Base-by-base conservation (phyloP, 1,284 basidiomycete genomes). In the Agaricales sp. region DNA sequence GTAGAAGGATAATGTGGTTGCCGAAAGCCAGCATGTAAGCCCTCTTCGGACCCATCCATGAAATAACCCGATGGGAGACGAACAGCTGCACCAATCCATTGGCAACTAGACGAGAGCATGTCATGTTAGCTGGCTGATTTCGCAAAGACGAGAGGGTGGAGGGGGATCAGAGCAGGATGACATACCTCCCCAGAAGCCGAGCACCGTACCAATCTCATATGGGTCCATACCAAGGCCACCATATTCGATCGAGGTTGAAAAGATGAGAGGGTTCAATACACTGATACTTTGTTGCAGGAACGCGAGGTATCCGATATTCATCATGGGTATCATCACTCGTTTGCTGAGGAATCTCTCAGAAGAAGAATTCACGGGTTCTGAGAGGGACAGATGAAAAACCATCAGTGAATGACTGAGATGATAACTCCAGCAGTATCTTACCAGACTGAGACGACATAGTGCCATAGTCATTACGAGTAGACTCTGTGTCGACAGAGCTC, bases 221-320 rank as follows among this genome's bases (percentile, higher is more conserved):
- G 68, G 61, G 24, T 51, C 53, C 39, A 66, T 57, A 4, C 58
- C 60, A 2, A 66, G 57, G 1, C 64, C 64, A 23, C 64, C 64
- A 19, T 55, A 30, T n/a, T 49, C 41, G 2, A 63, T 57, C 1
- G 64, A 59, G 0, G 64, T 63, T 2, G 61, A 64, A 46, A 61
- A 59, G 55, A 66, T 62, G 2, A 67, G 54, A 3, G 66, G 65
- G 3, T 59, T 53, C 18, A 67, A 53, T 2, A 61, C 64, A 20
- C 51, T 46, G 47, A 60, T 52, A 20, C 56, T 53, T 45, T 62
- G 62, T 37, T 67, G 65, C 11, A 60, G 49, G 37, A 67, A 61
- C 11, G 59, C 52, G 6, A 67, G 54, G 13, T 60, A 61, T 49
- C 52, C 50, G 6, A 49, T 47, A 45, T 59, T 55, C 47, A 43